Conservation (phyloP, 768 basidiomycete species). For the Mycena metata region DNA sequence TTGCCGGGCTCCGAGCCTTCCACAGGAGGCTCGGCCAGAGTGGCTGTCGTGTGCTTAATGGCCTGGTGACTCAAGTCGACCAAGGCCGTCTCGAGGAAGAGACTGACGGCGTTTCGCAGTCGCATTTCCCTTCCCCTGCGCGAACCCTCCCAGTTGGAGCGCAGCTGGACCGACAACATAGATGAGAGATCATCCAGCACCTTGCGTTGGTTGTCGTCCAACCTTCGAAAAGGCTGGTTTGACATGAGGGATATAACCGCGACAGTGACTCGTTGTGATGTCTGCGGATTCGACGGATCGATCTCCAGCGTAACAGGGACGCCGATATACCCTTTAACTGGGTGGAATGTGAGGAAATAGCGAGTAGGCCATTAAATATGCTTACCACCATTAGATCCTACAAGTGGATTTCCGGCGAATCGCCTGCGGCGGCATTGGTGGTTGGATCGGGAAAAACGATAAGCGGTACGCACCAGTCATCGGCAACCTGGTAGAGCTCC, state of each 20-base stretch:
- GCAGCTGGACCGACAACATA: constrained; percentile 29
- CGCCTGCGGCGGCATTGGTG: constrained; percentile 18
- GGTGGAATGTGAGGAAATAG: background rate
- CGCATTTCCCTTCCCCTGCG: constrained; percentile 19
- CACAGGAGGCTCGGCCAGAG: constrained; percentile 14
- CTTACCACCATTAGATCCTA: constrained; percentile 15
- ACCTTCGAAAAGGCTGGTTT: constrained; percentile 4
- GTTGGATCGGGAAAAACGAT: background rate
- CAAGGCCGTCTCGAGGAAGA: constrained; percentile 27
- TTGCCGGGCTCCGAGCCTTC: constrained; percentile 13
- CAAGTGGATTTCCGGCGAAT: constrained; percentile 25
- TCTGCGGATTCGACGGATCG: constrained; percentile 20
- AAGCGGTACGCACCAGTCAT: constrained; percentile 15
- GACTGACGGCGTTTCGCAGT: constrained; percentile 22
- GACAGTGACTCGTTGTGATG: constrained; percentile 27
- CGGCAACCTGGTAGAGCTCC: constrained; percentile 20
- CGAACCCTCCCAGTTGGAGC: constrained; percentile 33
- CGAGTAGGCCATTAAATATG: background rate
- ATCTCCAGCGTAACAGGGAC: constrained; percentile 27
- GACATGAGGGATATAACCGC: constrained; percentile 33
- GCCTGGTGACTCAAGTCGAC: constrained; percentile 25
- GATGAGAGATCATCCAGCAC: constrained; percentile 25
- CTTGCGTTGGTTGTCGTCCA: constrained; percentile 18
- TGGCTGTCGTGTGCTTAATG: too few relatives aligned
- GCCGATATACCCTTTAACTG: constrained; percentile 25